A percentile compares a stretch with the other conserved stretches of the same genome.
phyloP scores from a whole-genome alignment of 2,329 filamentous ascomycete genomes.

The Colletotrichum salicis region DNA sequence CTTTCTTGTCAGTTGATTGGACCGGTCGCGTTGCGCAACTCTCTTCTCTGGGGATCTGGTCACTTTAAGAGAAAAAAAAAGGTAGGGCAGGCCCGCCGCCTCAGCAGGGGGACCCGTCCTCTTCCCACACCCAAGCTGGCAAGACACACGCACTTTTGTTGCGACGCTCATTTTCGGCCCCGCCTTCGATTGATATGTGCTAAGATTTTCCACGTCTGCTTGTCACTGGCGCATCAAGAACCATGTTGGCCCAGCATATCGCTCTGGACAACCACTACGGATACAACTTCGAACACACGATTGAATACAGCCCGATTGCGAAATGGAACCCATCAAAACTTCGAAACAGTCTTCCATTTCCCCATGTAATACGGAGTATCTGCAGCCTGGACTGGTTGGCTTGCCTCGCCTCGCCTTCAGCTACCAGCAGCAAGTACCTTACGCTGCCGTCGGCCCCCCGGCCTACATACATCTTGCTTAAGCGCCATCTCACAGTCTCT shows the following conservation, averaged over 20 bases:
- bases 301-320: background rate
- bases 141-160: constrained; percentile 5
- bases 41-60: background rate
- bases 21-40: background rate
- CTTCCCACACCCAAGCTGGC: background rate
- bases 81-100: background rate
- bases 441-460: background rate
- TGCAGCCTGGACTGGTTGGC: background rate
- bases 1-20: background rate
- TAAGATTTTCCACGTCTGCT: background rate
- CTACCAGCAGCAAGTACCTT: background rate
- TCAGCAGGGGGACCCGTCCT: background rate
- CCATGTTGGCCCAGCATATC: constrained; percentile 8
- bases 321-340: background rate
- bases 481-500: background rate
- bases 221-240: background rate
- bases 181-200: background rate
- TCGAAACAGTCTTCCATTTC: background rate
- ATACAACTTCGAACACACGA: background rate
- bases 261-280: background rate
- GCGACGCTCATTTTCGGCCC: background rate
- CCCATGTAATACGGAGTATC: background rate
- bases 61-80: no score
- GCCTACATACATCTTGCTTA: background rate
- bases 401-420: background rate